These are phyloP conservation scores for Verticillium tricorpus DNA, from an alignment of 2,329 filamentous ascomycete genomes.

Conservation along the genomic window DNA sequence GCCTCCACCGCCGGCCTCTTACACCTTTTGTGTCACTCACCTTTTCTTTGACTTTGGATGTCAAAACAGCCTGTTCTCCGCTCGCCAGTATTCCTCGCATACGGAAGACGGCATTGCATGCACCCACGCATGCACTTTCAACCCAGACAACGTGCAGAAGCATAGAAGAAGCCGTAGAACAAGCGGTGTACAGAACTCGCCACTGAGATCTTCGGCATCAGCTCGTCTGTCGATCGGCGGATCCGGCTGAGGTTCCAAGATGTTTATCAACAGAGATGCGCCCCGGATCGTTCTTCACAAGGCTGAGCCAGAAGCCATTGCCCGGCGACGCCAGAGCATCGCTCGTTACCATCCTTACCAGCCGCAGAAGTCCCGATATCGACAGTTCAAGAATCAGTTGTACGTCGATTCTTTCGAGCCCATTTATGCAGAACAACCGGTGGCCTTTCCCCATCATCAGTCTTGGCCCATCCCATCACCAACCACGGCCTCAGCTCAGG, in stretches of 20 bases:
- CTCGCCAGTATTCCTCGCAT: background rate
- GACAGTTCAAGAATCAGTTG: background rate
- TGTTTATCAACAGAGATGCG: background rate
- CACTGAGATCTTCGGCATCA: background rate
- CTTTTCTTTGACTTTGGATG: background rate
- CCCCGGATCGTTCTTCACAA: background rate
- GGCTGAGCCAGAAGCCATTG: background rate
- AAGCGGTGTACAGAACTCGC: background rate
- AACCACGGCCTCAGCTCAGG: no score
- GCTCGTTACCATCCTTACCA: background rate
- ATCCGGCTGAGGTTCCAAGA: background rate
- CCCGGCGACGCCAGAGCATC: background rate
- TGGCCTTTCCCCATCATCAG: background rate
- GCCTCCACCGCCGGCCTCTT: background rate
- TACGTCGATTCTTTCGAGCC: background rate
- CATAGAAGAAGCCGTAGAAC: background rate
- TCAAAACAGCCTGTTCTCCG: background rate
- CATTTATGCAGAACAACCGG: background rate
- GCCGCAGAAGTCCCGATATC: background rate
- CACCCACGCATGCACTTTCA: background rate
- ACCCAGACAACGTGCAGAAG: constrained; percentile 1
- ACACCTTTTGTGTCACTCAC: background rate
- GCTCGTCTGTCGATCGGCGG: background rate
- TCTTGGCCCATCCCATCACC: no score
- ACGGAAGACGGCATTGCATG: background rate